Conservation (phyloP, 2,329 filamentous ascomycete genomes). For the Drechslerella dactyloides region DNA sequence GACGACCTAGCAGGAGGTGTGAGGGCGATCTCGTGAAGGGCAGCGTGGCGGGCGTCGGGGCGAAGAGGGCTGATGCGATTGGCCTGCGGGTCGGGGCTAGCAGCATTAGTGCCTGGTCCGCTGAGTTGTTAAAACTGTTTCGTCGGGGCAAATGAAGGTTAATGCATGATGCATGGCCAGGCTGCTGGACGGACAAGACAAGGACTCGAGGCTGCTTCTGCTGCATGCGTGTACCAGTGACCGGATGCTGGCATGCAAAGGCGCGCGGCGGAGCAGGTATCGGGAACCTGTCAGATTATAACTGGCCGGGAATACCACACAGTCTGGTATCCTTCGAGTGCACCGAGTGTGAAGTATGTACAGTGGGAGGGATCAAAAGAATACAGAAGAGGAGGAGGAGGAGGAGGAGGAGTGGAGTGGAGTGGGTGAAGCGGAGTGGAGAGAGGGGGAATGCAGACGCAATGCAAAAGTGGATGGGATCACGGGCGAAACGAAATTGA, state of each 20-base stretch:
- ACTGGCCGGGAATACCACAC: not conserved
- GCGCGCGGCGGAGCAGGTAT: slow-evolving; percentile 37
- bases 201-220: too few species aligned
- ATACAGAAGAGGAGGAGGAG: not conserved
- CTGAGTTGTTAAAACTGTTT: slow-evolving; percentile 52
- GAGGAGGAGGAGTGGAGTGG: too few species aligned
- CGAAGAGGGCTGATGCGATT: slow-evolving; percentile 22
- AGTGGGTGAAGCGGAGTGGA: not conserved
- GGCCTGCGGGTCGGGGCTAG: slow-evolving; percentile 14
- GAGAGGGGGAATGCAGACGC: slow-evolving; percentile 27
- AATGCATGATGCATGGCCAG: slow-evolving; percentile 24
- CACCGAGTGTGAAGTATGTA: too few species aligned
- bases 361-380: too few species aligned
- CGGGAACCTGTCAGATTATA: slow-evolving; percentile 41
- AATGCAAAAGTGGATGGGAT: slow-evolving; percentile 2
- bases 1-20: too few species aligned
- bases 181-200: not conserved
- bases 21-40: slow-evolving; percentile 1
- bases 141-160: slow-evolving; percentile 21
- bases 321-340: too few species aligned
- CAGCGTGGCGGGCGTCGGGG: too few species aligned
- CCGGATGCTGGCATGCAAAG: slow-evolving; percentile 19
- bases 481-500: too few species aligned
- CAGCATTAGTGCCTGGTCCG: slow-evolving; percentile 42
- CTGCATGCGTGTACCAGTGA: slow-evolving; percentile 35